Percentiles rank a stretch among this genome's conserved stretches.
Evolutionary conservation across 345 rosid species (phyloP).

Genomic region (Adansonia digitata): DNA sequence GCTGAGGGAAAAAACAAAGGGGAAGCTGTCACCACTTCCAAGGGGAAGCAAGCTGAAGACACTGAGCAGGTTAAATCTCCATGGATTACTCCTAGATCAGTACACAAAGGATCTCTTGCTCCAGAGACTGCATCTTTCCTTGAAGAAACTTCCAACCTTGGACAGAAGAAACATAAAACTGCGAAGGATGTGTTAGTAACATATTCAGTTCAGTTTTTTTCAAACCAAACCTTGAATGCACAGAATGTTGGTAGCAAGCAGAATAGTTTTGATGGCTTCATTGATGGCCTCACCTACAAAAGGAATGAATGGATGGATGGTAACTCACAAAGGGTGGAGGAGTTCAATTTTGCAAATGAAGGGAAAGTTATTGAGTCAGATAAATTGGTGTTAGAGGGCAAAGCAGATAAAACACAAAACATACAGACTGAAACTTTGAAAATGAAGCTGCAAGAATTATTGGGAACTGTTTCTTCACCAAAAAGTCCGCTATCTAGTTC

Average conservation of each 20-base stretch:
- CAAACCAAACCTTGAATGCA: slow-evolving; percentile 34
- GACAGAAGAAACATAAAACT: slow-evolving; percentile 33
- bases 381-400: slow-evolving; percentile 28
- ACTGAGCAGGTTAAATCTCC: slow-evolving; percentile 45
- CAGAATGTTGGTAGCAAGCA: slow-evolving; percentile 28
- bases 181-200: slow-evolving; percentile 27
- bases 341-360: slow-evolving; percentile 40
- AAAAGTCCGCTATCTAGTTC: slow-evolving; percentile 43
- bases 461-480: slow-evolving; percentile 61
- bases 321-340: slow-evolving; percentile 37
- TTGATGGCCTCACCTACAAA: slow-evolving; percentile 24
- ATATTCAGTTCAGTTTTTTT: slow-evolving; percentile 29
- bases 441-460: slow-evolving; percentile 73
- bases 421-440: slow-evolving; percentile 57
- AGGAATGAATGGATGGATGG: slow-evolving; percentile 33
- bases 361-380: slow-evolving; percentile 31
- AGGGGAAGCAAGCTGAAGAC: slow-evolving; percentile 35
- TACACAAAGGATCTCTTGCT: slow-evolving; percentile 27
- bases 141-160: slow-evolving; percentile 30
- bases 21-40: slow-evolving; percentile 25
- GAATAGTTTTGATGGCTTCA: slow-evolving; percentile 24
- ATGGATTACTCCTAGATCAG: slow-evolving; percentile 51
- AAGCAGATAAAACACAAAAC: slow-evolving; percentile 30
- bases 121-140: slow-evolving; percentile 25
- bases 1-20: slow-evolving; percentile 27